Conservation (phyloP, 2,329 filamentous ascomycete species). For the Sordariomycetes sp. region DNA sequence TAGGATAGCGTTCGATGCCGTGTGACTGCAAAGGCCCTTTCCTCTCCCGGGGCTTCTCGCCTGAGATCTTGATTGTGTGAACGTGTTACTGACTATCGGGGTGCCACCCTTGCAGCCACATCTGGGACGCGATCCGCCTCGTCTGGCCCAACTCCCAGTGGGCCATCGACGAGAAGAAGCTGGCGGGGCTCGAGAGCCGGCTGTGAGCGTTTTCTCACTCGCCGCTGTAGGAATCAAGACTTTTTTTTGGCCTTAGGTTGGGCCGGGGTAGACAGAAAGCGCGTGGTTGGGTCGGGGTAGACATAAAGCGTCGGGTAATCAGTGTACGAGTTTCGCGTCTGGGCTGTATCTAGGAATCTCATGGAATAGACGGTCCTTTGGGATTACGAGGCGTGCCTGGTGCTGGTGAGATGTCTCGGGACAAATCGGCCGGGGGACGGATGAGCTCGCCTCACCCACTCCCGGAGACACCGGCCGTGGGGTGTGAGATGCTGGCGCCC, state of each 20-base stretch:
- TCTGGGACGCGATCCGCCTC: conserved; percentile 84
- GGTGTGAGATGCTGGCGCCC: too few species aligned
- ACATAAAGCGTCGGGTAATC: neutral
- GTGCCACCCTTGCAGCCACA: conserved; percentile 46
- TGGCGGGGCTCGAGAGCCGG: conserved; percentile 65
- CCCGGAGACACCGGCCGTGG: too few species aligned
- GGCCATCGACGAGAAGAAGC: conserved; percentile 56
- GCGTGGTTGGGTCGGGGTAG: neutral
- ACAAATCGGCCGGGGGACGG: neutral
- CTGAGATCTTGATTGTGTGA: neutral
- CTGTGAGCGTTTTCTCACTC: conserved; percentile 33
- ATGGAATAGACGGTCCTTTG: neutral
- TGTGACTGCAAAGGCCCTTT: neutral
- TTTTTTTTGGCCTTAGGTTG: neutral
- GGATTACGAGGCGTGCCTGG: neutral
- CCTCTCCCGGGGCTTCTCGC: too few species aligned
- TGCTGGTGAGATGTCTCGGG: neutral
- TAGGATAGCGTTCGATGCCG: neutral
- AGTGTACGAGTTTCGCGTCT: neutral
- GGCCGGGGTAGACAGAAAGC: neutral
- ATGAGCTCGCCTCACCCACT: neutral
- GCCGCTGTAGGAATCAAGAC: too few species aligned
- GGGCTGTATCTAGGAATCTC: neutral
- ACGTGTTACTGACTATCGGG: conserved; percentile 9
- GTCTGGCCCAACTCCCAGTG: conserved; percentile 89